Percentiles rank a stretch among this genome's conserved stretches.
phyloP scores from a whole-genome alignment of 768 basidiomycete species.

The Sporobolomyces phaffii region DNA sequence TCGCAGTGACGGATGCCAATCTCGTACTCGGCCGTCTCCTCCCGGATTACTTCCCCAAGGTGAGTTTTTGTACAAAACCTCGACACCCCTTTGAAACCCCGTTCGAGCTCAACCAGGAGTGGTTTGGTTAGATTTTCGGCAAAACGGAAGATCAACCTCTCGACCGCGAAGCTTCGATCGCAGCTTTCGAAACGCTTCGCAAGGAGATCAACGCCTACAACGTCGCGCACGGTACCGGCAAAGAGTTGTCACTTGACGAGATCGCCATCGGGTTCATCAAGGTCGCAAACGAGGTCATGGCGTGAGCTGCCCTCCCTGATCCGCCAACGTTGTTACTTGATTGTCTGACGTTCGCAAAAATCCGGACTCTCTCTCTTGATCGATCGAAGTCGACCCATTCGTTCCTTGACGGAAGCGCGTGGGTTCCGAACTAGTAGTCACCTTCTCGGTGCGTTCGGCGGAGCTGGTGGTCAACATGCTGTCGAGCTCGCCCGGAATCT shows the following conservation, averaged over 20 bases:
- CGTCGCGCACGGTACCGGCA: slow-evolving; percentile 46
- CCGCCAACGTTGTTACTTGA: no score
- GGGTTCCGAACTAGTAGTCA: slow-evolving; percentile 73
- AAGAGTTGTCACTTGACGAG: slow-evolving; percentile 64
- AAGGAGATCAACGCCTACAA: slow-evolving; percentile 64
- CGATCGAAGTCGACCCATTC: slow-evolving; percentile 73
- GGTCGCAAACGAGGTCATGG: slow-evolving; percentile 96
- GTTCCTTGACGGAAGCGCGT: slow-evolving; percentile 80
- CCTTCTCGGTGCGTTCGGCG: slow-evolving; percentile 47
- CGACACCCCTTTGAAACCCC: no score
- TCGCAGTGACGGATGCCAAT: slow-evolving; percentile 91
- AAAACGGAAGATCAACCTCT: slow-evolving; percentile 77
- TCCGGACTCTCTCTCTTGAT: no score
- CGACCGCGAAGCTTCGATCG: slow-evolving; percentile 64
- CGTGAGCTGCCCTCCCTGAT: slow-evolving; percentile 41
- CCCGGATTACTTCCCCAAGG: slow-evolving; percentile 82
- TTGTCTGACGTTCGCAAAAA: no score
- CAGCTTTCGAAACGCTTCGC: slow-evolving; percentile 63
- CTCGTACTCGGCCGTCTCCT: slow-evolving; percentile 79
- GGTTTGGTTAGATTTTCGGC: slow-evolving; percentile 61
- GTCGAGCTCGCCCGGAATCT: slow-evolving; percentile 82
- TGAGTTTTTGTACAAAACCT: no score
- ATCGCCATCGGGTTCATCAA: slow-evolving; percentile 91
- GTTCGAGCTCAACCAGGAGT: not conserved
- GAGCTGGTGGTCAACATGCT: slow-evolving; percentile 46